A percentile compares a stretch with the other conserved stretches of the same genome.
Evolutionary conservation across 2,329 filamentous ascomycete species (phyloP).

Genomic region (Fusarium redolens): DNA sequence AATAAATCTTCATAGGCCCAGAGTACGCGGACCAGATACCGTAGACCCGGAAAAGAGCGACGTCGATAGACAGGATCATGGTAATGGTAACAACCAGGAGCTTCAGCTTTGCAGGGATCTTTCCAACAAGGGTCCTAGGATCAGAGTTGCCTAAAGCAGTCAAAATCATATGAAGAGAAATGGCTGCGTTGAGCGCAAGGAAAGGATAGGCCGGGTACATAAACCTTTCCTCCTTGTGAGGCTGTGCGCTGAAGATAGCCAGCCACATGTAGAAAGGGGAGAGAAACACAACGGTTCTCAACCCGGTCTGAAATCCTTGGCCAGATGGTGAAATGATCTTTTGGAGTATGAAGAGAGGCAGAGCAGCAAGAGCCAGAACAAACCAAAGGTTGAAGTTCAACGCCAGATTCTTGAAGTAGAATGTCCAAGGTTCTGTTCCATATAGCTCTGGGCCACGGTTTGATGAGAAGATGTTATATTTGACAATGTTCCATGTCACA

Average conservation of each 20-base stretch:
- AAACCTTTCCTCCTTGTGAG: slow-evolving; percentile 98
- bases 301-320: slow-evolving; percentile 73
- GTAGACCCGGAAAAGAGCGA: slow-evolving; percentile 77
- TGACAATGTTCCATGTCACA: slow-evolving; percentile 91
- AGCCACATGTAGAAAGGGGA: slow-evolving; percentile 96
- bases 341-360: slow-evolving; percentile 81
- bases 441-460: slow-evolving; percentile 90
- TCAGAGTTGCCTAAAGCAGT: slow-evolving; percentile 78
- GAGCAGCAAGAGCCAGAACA: slow-evolving; percentile 76
- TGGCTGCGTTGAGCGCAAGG: slow-evolving; percentile 86
- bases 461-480: slow-evolving; percentile 92
- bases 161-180: slow-evolving; percentile 84
- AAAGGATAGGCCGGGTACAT: slow-evolving; percentile 98
- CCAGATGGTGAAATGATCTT: slow-evolving; percentile 71
- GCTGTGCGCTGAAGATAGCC: slow-evolving; percentile 87
- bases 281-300: slow-evolving; percentile 82
- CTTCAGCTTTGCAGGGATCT: slow-evolving; percentile 81
- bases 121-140: slow-evolving; percentile 73
- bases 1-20: slow-evolving; percentile 79
- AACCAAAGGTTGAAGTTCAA: slow-evolving; percentile 99
- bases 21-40: slow-evolving; percentile 85
- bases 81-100: slow-evolving; percentile 69
- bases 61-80: slow-evolving; percentile 71
- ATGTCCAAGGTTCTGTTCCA: slow-evolving; percentile 96
- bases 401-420: slow-evolving; percentile 90